phyloP scores from a whole-genome alignment of 2,329 filamentous ascomycete genomes.

The Cryphonectria carpinicola region DNA sequence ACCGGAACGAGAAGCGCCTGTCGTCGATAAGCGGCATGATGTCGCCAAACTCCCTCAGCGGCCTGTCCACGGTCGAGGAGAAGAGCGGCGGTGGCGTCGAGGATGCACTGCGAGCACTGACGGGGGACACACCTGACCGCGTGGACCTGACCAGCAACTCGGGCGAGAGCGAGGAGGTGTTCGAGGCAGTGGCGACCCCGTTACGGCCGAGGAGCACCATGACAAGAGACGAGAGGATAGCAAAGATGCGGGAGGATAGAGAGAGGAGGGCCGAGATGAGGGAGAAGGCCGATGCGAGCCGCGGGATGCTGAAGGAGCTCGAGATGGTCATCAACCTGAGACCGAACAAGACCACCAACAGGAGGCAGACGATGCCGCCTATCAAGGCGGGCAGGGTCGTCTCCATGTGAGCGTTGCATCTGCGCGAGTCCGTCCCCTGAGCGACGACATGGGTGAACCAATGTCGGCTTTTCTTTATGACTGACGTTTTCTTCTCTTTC shows the following conservation, averaged over 20 bases:
- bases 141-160: constrained; percentile 53
- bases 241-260: constrained; percentile 86
- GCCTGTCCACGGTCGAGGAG: constrained; percentile 66
- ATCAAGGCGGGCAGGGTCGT: constrained; percentile 42
- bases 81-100: constrained; percentile 41
- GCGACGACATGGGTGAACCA: background rate
- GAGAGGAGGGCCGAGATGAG: constrained; percentile 71
- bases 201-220: constrained; percentile 70
- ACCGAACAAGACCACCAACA: constrained; percentile 40
- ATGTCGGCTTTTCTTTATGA: constrained; percentile 25
- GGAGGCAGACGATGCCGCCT: constrained; percentile 41
- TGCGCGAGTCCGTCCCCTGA: background rate
- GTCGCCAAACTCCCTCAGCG: constrained; percentile 69
- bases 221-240: constrained; percentile 84
- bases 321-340: constrained; percentile 79
- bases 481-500: constrained; percentile 29
- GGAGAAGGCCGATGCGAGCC: constrained; percentile 79
- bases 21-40: constrained; percentile 64
- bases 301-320: constrained; percentile 88
- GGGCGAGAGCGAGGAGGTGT: constrained; percentile 76
- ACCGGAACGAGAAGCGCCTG: constrained; percentile 74
- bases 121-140: constrained; percentile 64
- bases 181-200: constrained; percentile 85
- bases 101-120: constrained; percentile 76
- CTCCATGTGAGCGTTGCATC: constrained; percentile 42